Evolutionary conservation across 169 alveolate genomes (phyloP).

Genomic region (Plasmodium inui): DNA sequence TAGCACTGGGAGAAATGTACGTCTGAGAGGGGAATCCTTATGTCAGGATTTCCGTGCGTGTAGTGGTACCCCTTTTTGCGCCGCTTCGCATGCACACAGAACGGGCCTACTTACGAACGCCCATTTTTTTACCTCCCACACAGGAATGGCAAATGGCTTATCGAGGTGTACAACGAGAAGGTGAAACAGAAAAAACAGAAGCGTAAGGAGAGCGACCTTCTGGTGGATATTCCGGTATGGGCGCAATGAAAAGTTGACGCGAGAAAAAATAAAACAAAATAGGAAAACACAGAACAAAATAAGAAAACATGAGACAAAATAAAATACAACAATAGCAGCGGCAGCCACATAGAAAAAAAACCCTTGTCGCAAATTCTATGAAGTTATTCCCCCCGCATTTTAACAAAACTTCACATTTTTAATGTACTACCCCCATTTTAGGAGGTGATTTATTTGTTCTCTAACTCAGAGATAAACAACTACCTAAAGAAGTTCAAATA

Average conservation of each 20-base stretch:
- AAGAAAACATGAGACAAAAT: no score
- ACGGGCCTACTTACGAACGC: background rate
- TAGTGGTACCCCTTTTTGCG: background rate
- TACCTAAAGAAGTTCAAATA: slow-evolving; percentile 19
- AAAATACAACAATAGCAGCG: background rate
- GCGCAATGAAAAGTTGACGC: background rate
- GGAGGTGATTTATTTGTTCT: background rate
- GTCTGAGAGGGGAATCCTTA: background rate
- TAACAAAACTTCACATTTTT: background rate
- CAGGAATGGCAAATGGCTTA: slow-evolving; percentile 39
- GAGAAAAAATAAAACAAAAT: background rate
- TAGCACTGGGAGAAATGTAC: slow-evolving; percentile 44
- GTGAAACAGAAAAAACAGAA: background rate
- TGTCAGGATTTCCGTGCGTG: background rate
- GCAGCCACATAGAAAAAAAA: background rate
- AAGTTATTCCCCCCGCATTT: background rate
- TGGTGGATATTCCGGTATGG: slow-evolving; percentile 1
- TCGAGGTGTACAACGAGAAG: slow-evolving; percentile 35
- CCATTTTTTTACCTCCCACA: background rate
- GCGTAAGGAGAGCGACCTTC: background rate
- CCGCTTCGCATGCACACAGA: background rate
- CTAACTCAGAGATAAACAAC: background rate
- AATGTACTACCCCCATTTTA: background rate
- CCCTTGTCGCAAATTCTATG: background rate
- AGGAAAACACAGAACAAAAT: no score